Conservation (phyloP, 2,329 filamentous ascomycete species). For the Colletotrichum musae region DNA sequence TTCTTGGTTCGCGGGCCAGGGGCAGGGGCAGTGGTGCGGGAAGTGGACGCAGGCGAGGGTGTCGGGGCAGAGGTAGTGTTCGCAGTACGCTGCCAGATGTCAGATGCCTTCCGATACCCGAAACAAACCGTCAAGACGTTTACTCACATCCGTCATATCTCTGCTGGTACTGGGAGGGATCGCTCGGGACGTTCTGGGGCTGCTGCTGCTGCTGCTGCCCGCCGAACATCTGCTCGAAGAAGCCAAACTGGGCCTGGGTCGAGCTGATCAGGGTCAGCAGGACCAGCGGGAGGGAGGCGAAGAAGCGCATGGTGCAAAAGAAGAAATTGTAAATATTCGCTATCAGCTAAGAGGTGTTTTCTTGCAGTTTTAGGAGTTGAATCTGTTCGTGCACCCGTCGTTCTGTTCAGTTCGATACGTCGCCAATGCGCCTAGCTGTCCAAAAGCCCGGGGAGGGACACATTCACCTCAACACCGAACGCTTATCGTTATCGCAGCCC, state of each 20-base stretch:
- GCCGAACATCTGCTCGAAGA: constrained; percentile 98
- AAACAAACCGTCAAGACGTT: neutral
- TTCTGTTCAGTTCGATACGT: neutral
- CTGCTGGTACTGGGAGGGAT: constrained; percentile 83
- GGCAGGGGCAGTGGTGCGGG: constrained; percentile 96
- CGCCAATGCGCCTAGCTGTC: constrained; percentile 31
- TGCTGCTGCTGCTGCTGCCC: constrained; percentile 68
- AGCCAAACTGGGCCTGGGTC: constrained; percentile 87
- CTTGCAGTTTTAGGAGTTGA: neutral
- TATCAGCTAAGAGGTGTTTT: neutral
- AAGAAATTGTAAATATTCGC: too few species aligned
- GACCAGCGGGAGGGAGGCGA: constrained; percentile 52
- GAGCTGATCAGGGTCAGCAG: constrained; percentile 73
- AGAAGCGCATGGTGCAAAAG: constrained; percentile 49
- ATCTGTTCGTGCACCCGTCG: neutral
- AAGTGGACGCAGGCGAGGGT: constrained; percentile 96
- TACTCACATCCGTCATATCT: constrained; percentile 76
- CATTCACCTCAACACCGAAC: neutral
- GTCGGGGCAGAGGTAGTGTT: constrained; percentile 94
- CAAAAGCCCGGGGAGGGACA: constrained; percentile 22
- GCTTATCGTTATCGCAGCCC: constrained; percentile 38
- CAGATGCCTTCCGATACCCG: neutral
- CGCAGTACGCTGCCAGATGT: constrained; percentile 77
- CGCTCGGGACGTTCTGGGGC: constrained; percentile 82
- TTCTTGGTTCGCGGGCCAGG: constrained; percentile 82